Base-by-base conservation (phyloP, 768 basidiomycete genomes). In the Auriscalpium orientale region DNA sequence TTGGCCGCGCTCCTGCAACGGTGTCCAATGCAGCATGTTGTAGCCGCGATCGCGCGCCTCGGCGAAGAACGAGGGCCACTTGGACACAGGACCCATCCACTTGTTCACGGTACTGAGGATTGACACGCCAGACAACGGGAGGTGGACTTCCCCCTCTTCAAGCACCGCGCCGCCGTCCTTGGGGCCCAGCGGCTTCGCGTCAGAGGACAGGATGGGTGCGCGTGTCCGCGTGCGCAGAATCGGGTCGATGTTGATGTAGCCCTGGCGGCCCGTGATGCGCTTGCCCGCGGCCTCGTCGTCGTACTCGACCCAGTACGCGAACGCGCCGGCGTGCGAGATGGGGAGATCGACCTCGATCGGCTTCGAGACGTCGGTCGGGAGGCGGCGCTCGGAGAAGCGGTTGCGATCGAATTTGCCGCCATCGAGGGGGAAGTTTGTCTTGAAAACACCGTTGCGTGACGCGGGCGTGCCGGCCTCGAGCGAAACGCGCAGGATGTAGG, bases 11-110 rank as follows among this genome's bases (percentile, higher is more conserved):
- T 90, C 87, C 71, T 99, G 95, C 7, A 99, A 74, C 0, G 97
- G 97, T 0, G 95, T 90, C 76, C 89, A 99, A 67, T 99, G 97
- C 45, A 99, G 74, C 92, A 98, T 97, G 51, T 95, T 99, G 75
- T 99, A 99, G 1, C 97, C 95, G 49, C 95, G 78, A 53, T 90
- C 79, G 52, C 84, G 82, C 11, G 92, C 89, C 71, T 95, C 92
- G 49, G 80, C 77, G 61, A 97, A 90, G 67, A 91, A 83, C 3
- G 78, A 76, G 46, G 72, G 76, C 97, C 97, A 98, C 34, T 84
- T 75, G 11, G 74, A 69, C 37, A 91, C 70, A 1, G 87, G 79
- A 2, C 95, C 95, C 91, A 98, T 97, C 97, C 97, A 99, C 69
- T 99, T 99, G 1, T 94, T 95, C 46, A 99, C 85, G 40, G 95